phyloP scores from a whole-genome alignment of 176 grass and related monocot species.

The Phragmites australis region DNA sequence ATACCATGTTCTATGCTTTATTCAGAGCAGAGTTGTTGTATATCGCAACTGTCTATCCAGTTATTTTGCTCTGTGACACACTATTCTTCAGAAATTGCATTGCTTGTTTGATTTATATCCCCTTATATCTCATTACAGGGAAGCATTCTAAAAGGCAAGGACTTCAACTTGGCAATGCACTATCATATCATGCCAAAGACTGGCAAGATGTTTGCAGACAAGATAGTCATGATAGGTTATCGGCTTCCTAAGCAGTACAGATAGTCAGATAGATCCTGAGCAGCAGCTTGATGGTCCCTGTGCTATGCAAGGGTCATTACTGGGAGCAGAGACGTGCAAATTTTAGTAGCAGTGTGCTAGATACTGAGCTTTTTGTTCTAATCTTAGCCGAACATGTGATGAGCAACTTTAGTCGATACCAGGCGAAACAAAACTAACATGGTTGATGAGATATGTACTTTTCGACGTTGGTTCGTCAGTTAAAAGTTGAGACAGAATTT shows the following conservation, averaged over 20 bases:
- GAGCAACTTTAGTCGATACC: slow-evolving; percentile 2
- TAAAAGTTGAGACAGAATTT: background rate
- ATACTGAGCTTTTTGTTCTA: slow-evolving; percentile 29
- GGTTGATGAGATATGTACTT: background rate
- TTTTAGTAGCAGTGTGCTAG: slow-evolving; percentile 23
- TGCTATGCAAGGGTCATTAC: slow-evolving; percentile 4
- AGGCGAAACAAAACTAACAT: slow-evolving; percentile 1
- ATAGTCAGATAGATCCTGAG: slow-evolving; percentile 63
- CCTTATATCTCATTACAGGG: slow-evolving; percentile 47
- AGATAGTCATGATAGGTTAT: slow-evolving; percentile 94
- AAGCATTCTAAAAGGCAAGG: slow-evolving; percentile 86
- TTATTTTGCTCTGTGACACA: background rate
- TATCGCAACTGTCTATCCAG: background rate
- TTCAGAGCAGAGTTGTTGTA: background rate
- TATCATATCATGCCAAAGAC: slow-evolving; percentile 99
- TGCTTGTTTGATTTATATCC: background rate
- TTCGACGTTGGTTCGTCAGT: background rate
- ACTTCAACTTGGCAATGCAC: slow-evolving; percentile 96
- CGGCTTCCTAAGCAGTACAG: slow-evolving; percentile 82
- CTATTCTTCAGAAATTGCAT: slow-evolving; percentile 8
- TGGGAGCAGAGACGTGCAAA: background rate
- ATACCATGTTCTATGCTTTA: background rate
- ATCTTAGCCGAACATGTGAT: slow-evolving; percentile 28
- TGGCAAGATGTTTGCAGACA: slow-evolving; percentile 97
- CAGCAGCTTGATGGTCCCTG: background rate